Percentiles rank a stretch among this genome's conserved stretches.
Evolutionary conservation across 1,284 basidiomycete species (phyloP).

Genomic region (Puccinia hordei): DNA sequence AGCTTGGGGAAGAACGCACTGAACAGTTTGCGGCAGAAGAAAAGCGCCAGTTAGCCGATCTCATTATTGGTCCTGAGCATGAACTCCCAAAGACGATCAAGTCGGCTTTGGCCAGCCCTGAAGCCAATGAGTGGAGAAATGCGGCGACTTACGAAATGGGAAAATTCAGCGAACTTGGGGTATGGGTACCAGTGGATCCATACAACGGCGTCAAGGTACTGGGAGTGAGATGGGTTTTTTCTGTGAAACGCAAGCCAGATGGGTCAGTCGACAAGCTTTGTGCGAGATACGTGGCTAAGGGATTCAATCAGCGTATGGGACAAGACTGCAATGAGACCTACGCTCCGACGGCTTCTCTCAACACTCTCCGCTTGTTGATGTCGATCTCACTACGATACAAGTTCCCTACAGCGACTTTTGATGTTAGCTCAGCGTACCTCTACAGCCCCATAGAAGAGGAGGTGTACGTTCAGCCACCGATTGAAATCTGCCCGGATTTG

Average conservation of each 20-base stretch:
- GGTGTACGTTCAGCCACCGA: too few relatives aligned
- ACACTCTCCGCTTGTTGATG: not conserved
- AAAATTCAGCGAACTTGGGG: not conserved
- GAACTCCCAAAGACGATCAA: too few relatives aligned
- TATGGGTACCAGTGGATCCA: not conserved
- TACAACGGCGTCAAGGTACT: not conserved
- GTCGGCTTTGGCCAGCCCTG: too few relatives aligned
- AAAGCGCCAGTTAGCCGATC: not conserved
- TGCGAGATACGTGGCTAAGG: slow-evolving; percentile 11
- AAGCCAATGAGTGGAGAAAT: too few relatives aligned
- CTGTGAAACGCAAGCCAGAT: too few relatives aligned
- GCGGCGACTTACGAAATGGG: too few relatives aligned
- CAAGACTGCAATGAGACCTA: not conserved
- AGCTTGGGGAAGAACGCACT: not conserved
- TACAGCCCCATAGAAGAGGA: not conserved
- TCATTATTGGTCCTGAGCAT: not conserved
- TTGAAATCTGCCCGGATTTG: too few relatives aligned
- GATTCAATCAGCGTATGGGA: not conserved
- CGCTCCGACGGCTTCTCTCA: not conserved
- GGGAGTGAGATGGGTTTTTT: slow-evolving; percentile 2
- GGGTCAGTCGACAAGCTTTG: not conserved
- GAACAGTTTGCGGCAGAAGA: not conserved
- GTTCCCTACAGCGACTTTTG: not conserved
- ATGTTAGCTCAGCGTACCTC: not conserved
- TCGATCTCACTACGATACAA: not conserved